Evolutionary conservation across 768 basidiomycete species (phyloP).

Genomic region (Pholiota molesta): DNA sequence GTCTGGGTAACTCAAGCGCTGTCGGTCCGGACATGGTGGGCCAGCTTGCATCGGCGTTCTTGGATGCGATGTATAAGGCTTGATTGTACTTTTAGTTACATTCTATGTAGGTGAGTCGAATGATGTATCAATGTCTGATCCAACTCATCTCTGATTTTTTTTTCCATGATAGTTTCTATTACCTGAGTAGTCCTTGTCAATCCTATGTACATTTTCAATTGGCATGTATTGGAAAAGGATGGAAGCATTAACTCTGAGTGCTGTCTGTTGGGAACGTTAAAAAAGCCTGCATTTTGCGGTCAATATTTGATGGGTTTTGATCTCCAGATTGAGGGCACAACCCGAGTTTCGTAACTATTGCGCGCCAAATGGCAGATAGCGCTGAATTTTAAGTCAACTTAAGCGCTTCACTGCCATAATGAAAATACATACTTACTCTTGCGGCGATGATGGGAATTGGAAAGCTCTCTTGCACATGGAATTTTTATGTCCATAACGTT

Average conservation of each 20-base stretch:
- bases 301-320: too few species aligned
- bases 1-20: slow-evolving; percentile 80
- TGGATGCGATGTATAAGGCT: slow-evolving; percentile 84
- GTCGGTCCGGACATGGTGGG: slow-evolving; percentile 83
- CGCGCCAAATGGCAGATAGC: not conserved
- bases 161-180: not conserved
- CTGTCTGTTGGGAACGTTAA: not conserved
- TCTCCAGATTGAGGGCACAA: too few species aligned
- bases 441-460: not conserved
- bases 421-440: not conserved
- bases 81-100: slow-evolving; percentile 31
- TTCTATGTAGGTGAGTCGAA: not conserved
- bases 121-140: not conserved
- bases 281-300: too few species aligned
- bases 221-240: not conserved
- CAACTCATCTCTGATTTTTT: not conserved
- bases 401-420: not conserved
- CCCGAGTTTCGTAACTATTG: not conserved
- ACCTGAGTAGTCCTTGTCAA: not conserved
- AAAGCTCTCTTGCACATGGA: slow-evolving; percentile 37
- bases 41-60: slow-evolving; percentile 74
- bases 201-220: too few species aligned
- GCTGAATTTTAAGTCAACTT: not conserved
- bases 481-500: slow-evolving; percentile 33
- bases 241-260: not conserved